Evolutionary conservation across 129 eudicot genomes (phyloP).

Genomic region (Scalesia atractyloides): DNA sequence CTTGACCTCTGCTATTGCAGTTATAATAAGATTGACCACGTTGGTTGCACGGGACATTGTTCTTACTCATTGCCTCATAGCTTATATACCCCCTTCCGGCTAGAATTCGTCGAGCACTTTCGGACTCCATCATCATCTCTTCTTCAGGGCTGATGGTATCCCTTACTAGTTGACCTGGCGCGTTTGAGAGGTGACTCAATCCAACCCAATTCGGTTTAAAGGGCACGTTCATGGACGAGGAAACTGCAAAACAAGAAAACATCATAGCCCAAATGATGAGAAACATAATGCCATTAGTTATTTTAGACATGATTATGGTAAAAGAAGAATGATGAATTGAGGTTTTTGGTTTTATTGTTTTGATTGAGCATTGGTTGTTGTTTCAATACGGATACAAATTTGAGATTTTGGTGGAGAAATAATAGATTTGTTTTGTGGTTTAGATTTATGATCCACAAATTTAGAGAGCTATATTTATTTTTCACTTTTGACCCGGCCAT

Average conservation of each 20-base stretch:
- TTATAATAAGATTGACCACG: conserved; percentile 56
- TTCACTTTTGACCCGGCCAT: conserved; percentile 13
- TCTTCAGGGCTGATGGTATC: conserved; percentile 29
- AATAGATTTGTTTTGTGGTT: conserved; percentile 25
- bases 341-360: not conserved
- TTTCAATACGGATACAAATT: not conserved
- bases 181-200: not conserved
- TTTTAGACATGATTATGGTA: conserved; percentile 14
- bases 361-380: conserved; percentile 14
- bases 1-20: conserved; percentile 34
- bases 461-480: not conserved
- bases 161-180: conserved; percentile 29
- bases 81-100: conserved; percentile 37
- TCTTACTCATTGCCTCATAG: conserved; percentile 45
- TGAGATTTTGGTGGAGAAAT: conserved; percentile 32
- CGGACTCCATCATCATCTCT: conserved; percentile 35
- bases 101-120: conserved; percentile 30
- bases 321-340: not conserved
- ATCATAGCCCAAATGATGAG: conserved; percentile 30
- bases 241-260: conserved; percentile 23
- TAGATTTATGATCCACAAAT: conserved; percentile 16
- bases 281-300: conserved; percentile 28
- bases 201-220: conserved; percentile 14
- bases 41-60: conserved; percentile 46
- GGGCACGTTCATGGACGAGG: conserved; percentile 22